phyloP scores from a whole-genome alignment of 2,329 filamentous ascomycete genomes.

The Aureobasidium sp. region DNA sequence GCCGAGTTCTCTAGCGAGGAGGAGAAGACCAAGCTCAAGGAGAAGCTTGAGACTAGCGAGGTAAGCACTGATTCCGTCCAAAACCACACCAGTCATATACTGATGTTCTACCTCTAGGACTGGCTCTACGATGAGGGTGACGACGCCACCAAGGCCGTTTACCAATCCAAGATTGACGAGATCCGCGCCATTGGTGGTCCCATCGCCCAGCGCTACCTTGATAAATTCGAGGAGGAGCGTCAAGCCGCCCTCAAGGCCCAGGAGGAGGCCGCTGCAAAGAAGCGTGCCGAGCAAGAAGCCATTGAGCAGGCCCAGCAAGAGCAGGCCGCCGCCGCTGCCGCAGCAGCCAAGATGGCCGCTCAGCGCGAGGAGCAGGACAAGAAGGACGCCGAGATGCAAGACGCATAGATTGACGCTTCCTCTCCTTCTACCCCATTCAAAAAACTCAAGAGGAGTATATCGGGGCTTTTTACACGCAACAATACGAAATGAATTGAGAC shows the following conservation, averaged over 20 bases:
- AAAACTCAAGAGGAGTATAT: not conserved
- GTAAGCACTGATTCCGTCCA: conserved; percentile 44
- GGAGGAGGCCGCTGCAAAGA: conserved; percentile 59
- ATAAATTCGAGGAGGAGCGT: conserved; percentile 85
- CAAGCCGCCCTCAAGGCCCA: conserved; percentile 60
- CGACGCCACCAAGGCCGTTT: conserved; percentile 87
- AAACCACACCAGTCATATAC: not conserved
- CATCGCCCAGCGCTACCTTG: conserved; percentile 88
- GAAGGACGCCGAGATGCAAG: conserved; percentile 46
- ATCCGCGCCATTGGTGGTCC: conserved; percentile 85
- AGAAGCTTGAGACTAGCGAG: conserved; percentile 78
- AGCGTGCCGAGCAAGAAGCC: conserved; percentile 61
- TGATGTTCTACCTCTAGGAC: conserved; percentile 54
- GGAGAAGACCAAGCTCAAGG: conserved; percentile 80
- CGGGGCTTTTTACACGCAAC: not conserved
- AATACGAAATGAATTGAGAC: not conserved
- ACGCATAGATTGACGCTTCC: not conserved
- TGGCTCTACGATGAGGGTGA: conserved; percentile 98
- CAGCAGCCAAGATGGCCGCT: conserved; percentile 38
- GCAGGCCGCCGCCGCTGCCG: conserved; percentile 45
- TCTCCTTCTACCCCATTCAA: too few relatives aligned
- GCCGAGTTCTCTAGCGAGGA: conserved; percentile 82
- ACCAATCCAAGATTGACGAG: conserved; percentile 92
- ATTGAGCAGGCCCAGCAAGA: conserved; percentile 71
- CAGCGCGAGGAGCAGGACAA: conserved; percentile 47